Evolutionary conservation across 495 filamentous ascomycete species (phyloP).

Genomic region (Cairneyella variabilis): DNA sequence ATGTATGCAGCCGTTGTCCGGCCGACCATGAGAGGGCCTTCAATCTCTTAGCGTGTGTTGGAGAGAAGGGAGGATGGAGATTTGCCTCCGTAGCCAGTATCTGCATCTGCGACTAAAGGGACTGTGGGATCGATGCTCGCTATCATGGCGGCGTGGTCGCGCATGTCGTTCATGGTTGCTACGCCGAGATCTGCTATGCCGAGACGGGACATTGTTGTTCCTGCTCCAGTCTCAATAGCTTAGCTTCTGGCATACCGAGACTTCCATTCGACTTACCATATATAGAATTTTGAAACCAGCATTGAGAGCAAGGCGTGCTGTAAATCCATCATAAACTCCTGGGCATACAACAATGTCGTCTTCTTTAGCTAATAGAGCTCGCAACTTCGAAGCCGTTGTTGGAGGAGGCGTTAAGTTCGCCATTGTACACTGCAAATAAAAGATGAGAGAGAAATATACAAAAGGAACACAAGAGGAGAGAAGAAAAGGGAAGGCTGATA

Average conservation of each 20-base stretch:
- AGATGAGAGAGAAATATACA: not conserved
- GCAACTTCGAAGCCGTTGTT: conserved; percentile 34
- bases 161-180: conserved; percentile 60
- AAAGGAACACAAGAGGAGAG: not conserved
- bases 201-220: conserved; percentile 58
- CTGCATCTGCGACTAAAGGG: conserved; percentile 66
- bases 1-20: conserved; percentile 29
- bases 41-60: too few relatives aligned
- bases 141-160: conserved; percentile 61
- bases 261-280: conserved; percentile 49
- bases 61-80: not conserved
- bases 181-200: conserved; percentile 67
- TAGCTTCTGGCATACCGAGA: not conserved
- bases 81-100: conserved; percentile 58
- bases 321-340: conserved; percentile 69
- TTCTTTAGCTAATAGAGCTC: conserved; percentile 32
- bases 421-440: not conserved
- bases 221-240: conserved; percentile 57
- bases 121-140: conserved; percentile 54
- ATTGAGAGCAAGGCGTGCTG: conserved; percentile 58
- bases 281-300: conserved; percentile 62
- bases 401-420: conserved; percentile 1
- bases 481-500: conserved; percentile 3
- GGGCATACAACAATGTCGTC: conserved; percentile 53
- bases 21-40: conserved; percentile 19